phyloP scores from a whole-genome alignment of 2,329 filamentous ascomycete genomes.

The Aspergillus fischeri region DNA sequence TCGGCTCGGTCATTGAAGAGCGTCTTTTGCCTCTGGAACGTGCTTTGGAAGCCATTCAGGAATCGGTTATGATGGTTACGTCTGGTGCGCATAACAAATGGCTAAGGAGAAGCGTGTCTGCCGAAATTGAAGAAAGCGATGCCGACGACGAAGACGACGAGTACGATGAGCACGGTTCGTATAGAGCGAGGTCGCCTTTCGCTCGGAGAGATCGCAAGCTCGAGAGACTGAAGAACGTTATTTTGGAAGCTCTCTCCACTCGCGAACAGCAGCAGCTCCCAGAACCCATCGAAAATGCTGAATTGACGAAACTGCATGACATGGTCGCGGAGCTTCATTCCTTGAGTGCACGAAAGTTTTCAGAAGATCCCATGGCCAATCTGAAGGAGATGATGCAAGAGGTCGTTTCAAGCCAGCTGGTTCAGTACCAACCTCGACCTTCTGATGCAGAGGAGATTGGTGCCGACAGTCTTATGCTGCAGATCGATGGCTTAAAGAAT shows the following conservation, averaged over 20 bases:
- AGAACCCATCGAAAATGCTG: conserved; percentile 27
- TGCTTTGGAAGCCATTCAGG: conserved; percentile 70
- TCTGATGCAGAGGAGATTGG: conserved; percentile 52
- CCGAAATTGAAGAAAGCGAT: conserved; percentile 73
- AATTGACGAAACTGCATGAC: conserved; percentile 37
- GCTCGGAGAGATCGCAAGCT: conserved; percentile 65
- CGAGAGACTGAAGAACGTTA: conserved; percentile 69
- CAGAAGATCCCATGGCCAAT: conserved; percentile 44
- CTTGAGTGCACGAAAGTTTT: conserved; percentile 37
- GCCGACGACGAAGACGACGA: conserved; percentile 91
- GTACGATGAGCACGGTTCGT: conserved; percentile 47
- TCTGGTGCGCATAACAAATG: conserved; percentile 55
- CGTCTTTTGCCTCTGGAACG: conserved; percentile 78
- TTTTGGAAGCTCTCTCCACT: conserved; percentile 62
- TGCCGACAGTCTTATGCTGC: conserved; percentile 48
- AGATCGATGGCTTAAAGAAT: conserved; percentile 66
- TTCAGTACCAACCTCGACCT: conserved; percentile 45
- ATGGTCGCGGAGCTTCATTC: conserved; percentile 36
- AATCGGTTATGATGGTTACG: conserved; percentile 59
- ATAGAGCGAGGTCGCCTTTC: conserved; percentile 71
- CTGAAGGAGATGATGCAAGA: conserved; percentile 62
- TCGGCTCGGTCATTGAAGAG: conserved; percentile 71
- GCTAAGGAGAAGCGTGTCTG: conserved; percentile 63
- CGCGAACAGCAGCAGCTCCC: conserved; percentile 32
- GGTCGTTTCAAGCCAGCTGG: conserved; percentile 56